Evolutionary conservation across 495 filamentous ascomycete species (phyloP).

Genomic region (Glutinoglossum americanum): DNA sequence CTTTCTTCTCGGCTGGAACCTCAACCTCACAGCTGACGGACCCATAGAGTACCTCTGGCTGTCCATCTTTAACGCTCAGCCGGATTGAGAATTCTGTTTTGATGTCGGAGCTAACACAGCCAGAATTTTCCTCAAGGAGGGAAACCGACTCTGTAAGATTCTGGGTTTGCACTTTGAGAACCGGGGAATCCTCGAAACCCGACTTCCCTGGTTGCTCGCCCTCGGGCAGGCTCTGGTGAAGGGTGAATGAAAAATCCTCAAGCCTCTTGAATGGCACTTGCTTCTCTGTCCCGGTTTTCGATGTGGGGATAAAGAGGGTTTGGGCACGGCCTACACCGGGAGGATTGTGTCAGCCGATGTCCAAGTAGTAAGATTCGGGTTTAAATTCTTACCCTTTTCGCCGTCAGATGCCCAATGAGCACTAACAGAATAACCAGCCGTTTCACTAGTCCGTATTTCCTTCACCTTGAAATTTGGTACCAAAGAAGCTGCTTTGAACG

Average conservation of each 20-base stretch:
- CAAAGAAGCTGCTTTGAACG: conserved; percentile 77
- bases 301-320: conserved; percentile 62
- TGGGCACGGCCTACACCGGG: conserved; percentile 40
- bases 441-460: conserved; percentile 68
- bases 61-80: conserved; percentile 50
- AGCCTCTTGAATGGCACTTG: conserved; percentile 71
- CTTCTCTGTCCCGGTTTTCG: conserved; percentile 59
- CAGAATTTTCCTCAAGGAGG: conserved; percentile 49
- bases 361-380: background rate
- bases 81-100: conserved; percentile 57
- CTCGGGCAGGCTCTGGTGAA: conserved; percentile 33
- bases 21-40: conserved; percentile 68
- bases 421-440: conserved; percentile 44
- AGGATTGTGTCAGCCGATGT: conserved; percentile 8
- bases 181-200: conserved; percentile 27
- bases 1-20: conserved; percentile 40
- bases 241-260: conserved; percentile 61
- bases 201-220: background rate
- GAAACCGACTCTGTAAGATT: conserved; percentile 71
- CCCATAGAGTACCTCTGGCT: conserved; percentile 56
- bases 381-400: conserved; percentile 10
- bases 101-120: conserved; percentile 56
- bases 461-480: conserved; percentile 93
- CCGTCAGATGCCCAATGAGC: conserved; percentile 36
- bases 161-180: conserved; percentile 38